Percentiles rank a stretch among this genome's conserved stretches.
phyloP scores from a whole-genome alignment of 768 basidiomycete genomes.

The Rhodocollybia butyracea region DNA sequence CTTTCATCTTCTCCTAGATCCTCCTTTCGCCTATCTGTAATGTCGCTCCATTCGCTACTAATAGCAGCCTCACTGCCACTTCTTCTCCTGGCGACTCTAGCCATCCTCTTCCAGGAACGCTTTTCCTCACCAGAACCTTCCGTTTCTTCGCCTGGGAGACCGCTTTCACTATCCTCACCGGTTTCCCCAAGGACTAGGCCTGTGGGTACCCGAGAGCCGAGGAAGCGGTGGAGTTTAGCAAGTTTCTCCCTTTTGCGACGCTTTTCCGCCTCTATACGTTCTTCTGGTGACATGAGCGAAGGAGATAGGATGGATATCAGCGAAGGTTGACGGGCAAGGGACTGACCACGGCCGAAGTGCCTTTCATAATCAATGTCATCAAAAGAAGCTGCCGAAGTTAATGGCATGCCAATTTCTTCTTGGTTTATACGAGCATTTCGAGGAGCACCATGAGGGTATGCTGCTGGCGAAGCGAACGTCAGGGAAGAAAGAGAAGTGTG shows the following conservation, averaged over 20 bases:
- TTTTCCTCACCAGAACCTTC: constrained; percentile 24
- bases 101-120: constrained; percentile 39
- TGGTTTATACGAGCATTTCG: not conserved
- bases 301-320: not conserved
- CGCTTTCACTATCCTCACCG: constrained; percentile 21
- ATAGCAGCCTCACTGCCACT: constrained; percentile 52
- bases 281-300: constrained; percentile 39
- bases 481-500: constrained; percentile 1
- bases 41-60: constrained; percentile 47
- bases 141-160: constrained; percentile 18
- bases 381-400: constrained; percentile 1
- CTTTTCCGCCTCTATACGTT: constrained; percentile 57
- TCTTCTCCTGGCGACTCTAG: constrained; percentile 32
- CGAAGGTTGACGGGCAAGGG: constrained; percentile 4
- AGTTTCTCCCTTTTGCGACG: constrained; percentile 72
- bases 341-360: not conserved
- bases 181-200: constrained; percentile 58
- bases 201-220: constrained; percentile 77
- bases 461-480: not conserved
- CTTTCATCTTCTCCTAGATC: constrained; percentile 73
- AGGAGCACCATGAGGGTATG: not conserved
- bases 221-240: constrained; percentile 79
- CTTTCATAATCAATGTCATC: not conserved
- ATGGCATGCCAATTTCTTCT: not conserved
- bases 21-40: constrained; percentile 62